Base-by-base conservation (phyloP, 257 asterid genomes). In the Sherardia arvensis region DNA sequence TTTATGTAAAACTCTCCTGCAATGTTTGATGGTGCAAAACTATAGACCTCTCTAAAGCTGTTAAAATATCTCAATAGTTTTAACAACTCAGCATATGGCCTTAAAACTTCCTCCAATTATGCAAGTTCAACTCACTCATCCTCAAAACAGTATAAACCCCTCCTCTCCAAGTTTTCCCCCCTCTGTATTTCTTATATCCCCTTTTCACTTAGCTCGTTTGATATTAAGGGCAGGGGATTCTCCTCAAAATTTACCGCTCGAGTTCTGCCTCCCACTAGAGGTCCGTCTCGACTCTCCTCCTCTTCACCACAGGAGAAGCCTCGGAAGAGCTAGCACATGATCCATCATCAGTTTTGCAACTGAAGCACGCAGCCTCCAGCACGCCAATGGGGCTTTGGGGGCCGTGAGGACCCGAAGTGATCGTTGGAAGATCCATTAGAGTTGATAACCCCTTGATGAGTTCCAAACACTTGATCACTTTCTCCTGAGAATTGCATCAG, bases 341-440 rank as follows among this genome's bases (percentile, higher is more conserved):
- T 29, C 61, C 80, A 34, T 67, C 81, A 53, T 79, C 84, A 53
- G 69, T 73, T 70, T 38, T 64, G 61, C 62, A 79, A 69, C 84
- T 72, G 67, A 75, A 66, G 65, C 84, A 75, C 20, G 79, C 76
- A 38, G 78, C 81, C 66, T 79, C 84, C 66, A 79, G 76, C 68
- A 75, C 79, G 38, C 77, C 84, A 22, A 69, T 73, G 30, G 78
- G 78, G 57, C 77, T 76, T 62, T 67, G 74, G 65, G 65, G 80
- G 81, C 58, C 64, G 69, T 7, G 68, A 66, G 69, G 62, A 32
- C 29, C 65, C n/a, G 62, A 63, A 28, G 61, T 47, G 59, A 55
- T 70, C 40, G 6, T 40, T 43, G 73, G 74, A 67, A 73, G 62
- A 30, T 22, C 73, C 18, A 56, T 63, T 1, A 58, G 54, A 8